Evolutionary conservation across 768 basidiomycete species (phyloP).

Genomic region (Hebeloma cylindrosporum): DNA sequence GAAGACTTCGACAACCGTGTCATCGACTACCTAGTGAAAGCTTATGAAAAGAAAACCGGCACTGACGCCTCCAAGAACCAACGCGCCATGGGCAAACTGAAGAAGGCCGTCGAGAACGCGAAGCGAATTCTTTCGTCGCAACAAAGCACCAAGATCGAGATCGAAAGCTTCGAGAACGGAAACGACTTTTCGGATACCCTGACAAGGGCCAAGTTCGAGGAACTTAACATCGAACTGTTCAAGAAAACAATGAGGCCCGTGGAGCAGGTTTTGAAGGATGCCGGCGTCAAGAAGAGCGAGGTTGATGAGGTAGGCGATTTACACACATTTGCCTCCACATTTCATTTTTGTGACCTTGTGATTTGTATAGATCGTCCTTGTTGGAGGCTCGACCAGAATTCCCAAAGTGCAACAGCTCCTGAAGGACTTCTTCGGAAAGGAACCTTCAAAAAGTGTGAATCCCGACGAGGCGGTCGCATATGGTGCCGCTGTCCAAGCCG

Average conservation of each 20-base stretch:
- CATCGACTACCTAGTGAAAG: constrained; percentile 67
- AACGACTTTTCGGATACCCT: constrained; percentile 80
- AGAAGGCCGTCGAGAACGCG: constrained; percentile 71
- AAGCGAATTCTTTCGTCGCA: constrained; percentile 64
- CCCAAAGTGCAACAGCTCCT: constrained; percentile 67
- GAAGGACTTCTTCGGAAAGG: constrained; percentile 67
- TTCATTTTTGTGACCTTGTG: background rate
- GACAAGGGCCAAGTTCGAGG: constrained; percentile 84
- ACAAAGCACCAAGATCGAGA: constrained; percentile 54
- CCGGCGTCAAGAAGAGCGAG: constrained; percentile 74
- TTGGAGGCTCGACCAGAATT: constrained; percentile 72
- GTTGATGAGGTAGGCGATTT: constrained; percentile 55
- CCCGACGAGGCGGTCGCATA: constrained; percentile 76
- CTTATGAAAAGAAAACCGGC: constrained; percentile 69
- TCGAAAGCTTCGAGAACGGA: constrained; percentile 68
- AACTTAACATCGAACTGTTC: constrained; percentile 82
- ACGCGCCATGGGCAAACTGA: constrained; percentile 67
- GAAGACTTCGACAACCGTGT: constrained; percentile 74
- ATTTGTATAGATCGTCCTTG: constrained; percentile 39
- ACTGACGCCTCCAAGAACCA: constrained; percentile 58
- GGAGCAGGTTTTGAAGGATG: constrained; percentile 81
- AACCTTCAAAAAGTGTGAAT: constrained; percentile 66
- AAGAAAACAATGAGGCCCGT: constrained; percentile 84
- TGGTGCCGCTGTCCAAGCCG: constrained; percentile 71
- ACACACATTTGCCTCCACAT: background rate